These are phyloP conservation scores for Neoscytalidium dimidiatum DNA, from an alignment of 2,329 filamentous ascomycete species.

Conservation along the genomic window DNA sequence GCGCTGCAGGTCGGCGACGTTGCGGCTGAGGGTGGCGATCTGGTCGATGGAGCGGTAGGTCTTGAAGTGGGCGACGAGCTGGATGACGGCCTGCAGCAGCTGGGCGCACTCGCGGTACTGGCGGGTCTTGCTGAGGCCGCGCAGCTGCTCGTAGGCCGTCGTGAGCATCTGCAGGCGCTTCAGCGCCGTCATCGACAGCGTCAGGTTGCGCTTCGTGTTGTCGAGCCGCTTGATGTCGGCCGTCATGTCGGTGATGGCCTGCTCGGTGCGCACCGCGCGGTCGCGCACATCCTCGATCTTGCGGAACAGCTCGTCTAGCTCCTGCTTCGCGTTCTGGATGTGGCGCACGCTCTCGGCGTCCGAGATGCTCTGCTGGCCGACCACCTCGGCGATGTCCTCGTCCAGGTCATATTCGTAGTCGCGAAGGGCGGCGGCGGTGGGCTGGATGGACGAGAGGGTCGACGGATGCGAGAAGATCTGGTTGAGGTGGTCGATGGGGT, in stretches of 20 bases:
- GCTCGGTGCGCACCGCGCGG: constrained; percentile 87
- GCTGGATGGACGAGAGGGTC: constrained; percentile 73
- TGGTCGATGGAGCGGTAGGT: constrained; percentile 97
- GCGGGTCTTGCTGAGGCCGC: constrained; percentile 76
- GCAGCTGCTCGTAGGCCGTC: constrained; percentile 95
- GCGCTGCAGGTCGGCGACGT: constrained; percentile 89
- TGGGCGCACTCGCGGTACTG: constrained; percentile 96
- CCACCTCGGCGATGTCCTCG: constrained; percentile 71
- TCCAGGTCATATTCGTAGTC: constrained; percentile 81
- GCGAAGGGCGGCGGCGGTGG: constrained; percentile 73
- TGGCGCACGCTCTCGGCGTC: constrained; percentile 86
- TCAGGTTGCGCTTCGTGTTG: constrained; percentile 94
- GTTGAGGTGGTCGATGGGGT: constrained; percentile 92
- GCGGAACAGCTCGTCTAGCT: constrained; percentile 85
- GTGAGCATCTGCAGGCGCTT: constrained; percentile 98
- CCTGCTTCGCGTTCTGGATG: constrained; percentile 87
- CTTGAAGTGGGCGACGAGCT: constrained; percentile 98
- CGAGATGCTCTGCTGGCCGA: constrained; percentile 76
- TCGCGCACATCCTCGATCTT: constrained; percentile 93
- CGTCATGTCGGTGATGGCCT: constrained; percentile 97
- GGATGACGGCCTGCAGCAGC: constrained; percentile 88
- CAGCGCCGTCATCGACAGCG: constrained; percentile 94
- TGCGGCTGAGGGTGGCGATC: constrained; percentile 88
- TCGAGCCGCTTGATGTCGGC: constrained; percentile 97
- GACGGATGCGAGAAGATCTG: constrained; percentile 89